A percentile compares a stretch with the other conserved stretches of the same genome.
Evolutionary conservation across 495 filamentous ascomycete genomes (phyloP).

Genomic region (Hyaloscypha bicolor): DNA sequence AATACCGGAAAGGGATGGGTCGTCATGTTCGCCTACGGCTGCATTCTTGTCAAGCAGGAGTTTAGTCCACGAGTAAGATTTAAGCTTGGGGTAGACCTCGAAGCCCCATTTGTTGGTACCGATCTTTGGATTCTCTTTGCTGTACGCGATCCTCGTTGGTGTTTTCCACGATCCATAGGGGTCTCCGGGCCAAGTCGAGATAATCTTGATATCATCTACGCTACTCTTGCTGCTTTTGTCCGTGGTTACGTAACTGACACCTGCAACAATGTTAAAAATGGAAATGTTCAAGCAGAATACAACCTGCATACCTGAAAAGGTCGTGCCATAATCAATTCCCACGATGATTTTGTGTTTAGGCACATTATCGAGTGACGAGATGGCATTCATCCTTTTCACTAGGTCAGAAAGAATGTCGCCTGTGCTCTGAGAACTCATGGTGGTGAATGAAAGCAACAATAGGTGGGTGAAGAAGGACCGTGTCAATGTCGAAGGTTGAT

Average conservation of each 20-base stretch:
- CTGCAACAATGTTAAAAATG: constrained; percentile 12
- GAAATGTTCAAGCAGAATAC: neutral
- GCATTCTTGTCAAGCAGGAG: constrained; percentile 27
- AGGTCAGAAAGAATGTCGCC: too few relatives aligned
- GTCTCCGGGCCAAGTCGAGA: constrained; percentile 23
- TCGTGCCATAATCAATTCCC: constrained; percentile 30
- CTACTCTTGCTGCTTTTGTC: constrained; percentile 21
- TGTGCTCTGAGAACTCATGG: too few relatives aligned
- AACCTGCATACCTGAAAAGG: constrained; percentile 20
- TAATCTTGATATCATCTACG: constrained; percentile 26
- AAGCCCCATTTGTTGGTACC: constrained; percentile 27
- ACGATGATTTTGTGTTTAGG: constrained; percentile 21
- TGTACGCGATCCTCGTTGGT: constrained; percentile 31
- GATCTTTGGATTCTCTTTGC: constrained; percentile 13
- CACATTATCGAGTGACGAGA: too few relatives aligned
- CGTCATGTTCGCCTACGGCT: constrained; percentile 21
- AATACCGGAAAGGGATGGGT: constrained; percentile 17
- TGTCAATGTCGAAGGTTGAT: too few relatives aligned
- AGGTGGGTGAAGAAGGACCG: too few relatives aligned
- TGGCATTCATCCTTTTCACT: neutral
- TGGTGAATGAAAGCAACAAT: too few relatives aligned
- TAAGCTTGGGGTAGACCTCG: constrained; percentile 22
- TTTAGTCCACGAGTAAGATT: constrained; percentile 31
- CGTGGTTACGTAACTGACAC: constrained; percentile 25
- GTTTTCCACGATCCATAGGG: constrained; percentile 12